Evolutionary conservation across 2,329 filamentous ascomycete species (phyloP), one percentile per base, ranked within the genome.

Genomic region (Pyrenochaeta sp.): DNA sequence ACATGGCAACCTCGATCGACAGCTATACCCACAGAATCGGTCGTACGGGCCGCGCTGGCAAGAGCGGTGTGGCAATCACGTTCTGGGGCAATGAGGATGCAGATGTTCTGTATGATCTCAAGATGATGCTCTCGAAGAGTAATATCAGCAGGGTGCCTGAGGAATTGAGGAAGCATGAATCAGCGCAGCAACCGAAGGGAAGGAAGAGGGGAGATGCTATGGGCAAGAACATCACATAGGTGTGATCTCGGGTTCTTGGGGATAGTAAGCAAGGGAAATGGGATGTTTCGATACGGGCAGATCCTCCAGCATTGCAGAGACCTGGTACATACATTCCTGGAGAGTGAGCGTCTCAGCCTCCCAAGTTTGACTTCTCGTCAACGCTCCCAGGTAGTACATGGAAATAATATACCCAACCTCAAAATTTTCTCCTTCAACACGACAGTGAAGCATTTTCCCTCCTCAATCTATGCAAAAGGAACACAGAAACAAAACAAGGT

Each of bases 1-100:
- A 97, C 79, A 97, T 99, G 94, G 88, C 94, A 0, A 85, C 77
- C 9, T 90, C 80, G 58, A 97, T 99, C 58, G 94, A 99, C 75
- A 88, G 84, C 66, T 99, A 99, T 71, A 97, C 93, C 2, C 94
- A 99, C 79, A 87, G 94, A 76, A 88, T 99, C 64, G 94, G 94
- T 72, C 88, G 94, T 76, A 99, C 94, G 1, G 94, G 94, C 80
- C 88, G 94, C 85, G 94, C 94, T 2, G 94, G 94, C 51, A 97
- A 97, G 83, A 92, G 84, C 59, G 94, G 94, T 86, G 86, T 96
- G 36, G 89, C 94, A 2, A 94, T 99, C 53, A 99, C 94, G 0
- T 99, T 99, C 78, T 73, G 97, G 64, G 93, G 91, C 46, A 87
- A 84, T 59, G 94, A 97, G 74, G 94, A 99, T 74, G 69, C 82